phyloP scores from a whole-genome alignment of 371 early-diverging fungal species.

The Actinomortierella wolfii region DNA sequence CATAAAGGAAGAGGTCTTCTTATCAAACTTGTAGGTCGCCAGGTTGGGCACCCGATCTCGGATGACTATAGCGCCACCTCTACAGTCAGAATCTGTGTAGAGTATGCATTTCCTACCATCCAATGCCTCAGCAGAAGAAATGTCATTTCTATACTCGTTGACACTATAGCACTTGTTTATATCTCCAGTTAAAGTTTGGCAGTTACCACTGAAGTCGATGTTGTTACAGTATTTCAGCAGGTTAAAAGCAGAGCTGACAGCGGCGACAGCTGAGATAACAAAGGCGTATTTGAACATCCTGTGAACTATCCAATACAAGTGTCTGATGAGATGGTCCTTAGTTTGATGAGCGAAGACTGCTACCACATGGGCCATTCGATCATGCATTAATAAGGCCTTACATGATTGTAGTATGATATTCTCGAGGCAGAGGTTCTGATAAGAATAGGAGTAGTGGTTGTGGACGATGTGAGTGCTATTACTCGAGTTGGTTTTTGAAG shows the following conservation, averaged over 20 bases:
- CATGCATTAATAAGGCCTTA: no score
- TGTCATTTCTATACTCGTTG: conserved; percentile 7
- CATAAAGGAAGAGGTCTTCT: conserved; percentile 10
- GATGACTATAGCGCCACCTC: conserved; percentile 2
- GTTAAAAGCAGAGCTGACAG: conserved; percentile 12
- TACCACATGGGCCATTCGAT: no score
- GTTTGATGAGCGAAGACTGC: no score
- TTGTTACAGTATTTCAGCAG: conserved; percentile 8
- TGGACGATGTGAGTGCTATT: neutral
- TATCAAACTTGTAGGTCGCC: conserved; percentile 1
- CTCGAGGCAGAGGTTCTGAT: conserved; percentile 6
- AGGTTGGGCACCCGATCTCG: conserved; percentile 6
- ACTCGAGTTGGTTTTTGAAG: conserved; percentile 7
- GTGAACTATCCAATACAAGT: neutral
- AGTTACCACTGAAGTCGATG: conserved; percentile 11
- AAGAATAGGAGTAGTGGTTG: conserved; percentile 2
- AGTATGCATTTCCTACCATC: conserved; percentile 4
- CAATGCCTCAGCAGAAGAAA: conserved; percentile 6
- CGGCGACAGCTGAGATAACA: conserved; percentile 9
- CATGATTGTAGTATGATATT: no score
- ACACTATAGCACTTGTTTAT: conserved; percentile 10
- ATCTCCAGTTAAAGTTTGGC: conserved; percentile 6
- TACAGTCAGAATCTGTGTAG: conserved; percentile 5
- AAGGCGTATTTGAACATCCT: conserved; percentile 10
- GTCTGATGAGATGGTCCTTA: no score